Conservation (phyloP, 1,139 yeast species). For the Taphrina populina region DNA sequence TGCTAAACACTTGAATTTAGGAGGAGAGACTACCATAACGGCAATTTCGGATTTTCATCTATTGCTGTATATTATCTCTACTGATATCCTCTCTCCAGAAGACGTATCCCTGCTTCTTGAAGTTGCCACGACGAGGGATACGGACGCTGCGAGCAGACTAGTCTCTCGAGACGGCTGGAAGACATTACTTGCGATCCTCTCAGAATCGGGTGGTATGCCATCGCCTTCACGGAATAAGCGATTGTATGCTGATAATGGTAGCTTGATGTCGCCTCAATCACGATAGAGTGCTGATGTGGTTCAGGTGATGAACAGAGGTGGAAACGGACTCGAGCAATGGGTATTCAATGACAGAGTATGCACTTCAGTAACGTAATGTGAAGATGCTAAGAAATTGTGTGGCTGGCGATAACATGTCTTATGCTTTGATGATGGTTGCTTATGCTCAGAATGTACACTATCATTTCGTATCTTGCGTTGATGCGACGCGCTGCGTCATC, state of each 20-base stretch:
- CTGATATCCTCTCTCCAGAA: conserved; percentile 29
- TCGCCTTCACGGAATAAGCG: not conserved
- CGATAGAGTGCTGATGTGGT: not conserved
- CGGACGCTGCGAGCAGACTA: conserved; percentile 55
- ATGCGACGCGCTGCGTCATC: too few species aligned
- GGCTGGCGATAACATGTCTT: too few species aligned
- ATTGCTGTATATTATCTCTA: conserved; percentile 52
- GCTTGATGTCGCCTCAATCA: not conserved
- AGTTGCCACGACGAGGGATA: conserved; percentile 47
- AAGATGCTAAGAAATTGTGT: too few species aligned
- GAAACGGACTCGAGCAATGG: not conserved
- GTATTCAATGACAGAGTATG: too few species aligned
- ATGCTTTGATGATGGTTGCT: too few species aligned
- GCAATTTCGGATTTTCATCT: conserved; percentile 71
- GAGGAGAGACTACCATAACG: conserved; percentile 44
- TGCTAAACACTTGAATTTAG: conserved; percentile 51
- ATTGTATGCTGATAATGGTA: conserved; percentile 21
- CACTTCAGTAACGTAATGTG: too few species aligned
- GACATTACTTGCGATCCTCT: conserved; percentile 60
- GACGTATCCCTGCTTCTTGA: conserved; percentile 32
- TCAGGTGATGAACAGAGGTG: not conserved
- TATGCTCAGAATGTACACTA: too few species aligned
- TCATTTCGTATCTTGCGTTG: too few species aligned
- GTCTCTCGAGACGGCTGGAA: conserved; percentile 73
- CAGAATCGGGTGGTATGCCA: conserved; percentile 22